These are phyloP conservation scores for Mycena pura DNA, from an alignment of 768 basidiomycete genomes.

Conservation along the genomic window DNA sequence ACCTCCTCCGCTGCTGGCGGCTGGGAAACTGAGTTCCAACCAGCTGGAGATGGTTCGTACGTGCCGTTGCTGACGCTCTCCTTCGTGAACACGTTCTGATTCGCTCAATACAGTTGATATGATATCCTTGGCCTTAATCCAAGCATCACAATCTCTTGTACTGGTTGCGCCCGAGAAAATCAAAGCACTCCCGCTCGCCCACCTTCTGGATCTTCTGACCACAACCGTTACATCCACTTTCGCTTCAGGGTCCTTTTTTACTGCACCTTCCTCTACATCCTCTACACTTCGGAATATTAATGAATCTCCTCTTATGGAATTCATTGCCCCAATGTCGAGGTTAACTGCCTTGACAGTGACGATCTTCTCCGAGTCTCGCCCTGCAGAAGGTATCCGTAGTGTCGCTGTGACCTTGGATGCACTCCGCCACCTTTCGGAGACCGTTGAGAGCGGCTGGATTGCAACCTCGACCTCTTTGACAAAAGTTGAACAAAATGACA, in stretches of 20 bases:
- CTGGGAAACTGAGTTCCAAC: constrained; percentile 77
- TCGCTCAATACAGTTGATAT: constrained; percentile 42
- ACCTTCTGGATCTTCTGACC: constrained; percentile 42
- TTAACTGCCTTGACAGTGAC: constrained; percentile 44
- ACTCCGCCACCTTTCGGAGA: constrained; percentile 45
- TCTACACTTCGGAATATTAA: constrained; percentile 35
- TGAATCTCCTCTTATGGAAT: constrained; percentile 27
- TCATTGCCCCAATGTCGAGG: constrained; percentile 39
- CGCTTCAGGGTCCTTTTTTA: constrained; percentile 60
- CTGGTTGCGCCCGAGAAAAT: constrained; percentile 61
- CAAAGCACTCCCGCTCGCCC: constrained; percentile 64
- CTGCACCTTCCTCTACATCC: constrained; percentile 30
- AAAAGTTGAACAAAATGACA: constrained; percentile 36
- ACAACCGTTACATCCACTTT: constrained; percentile 64
- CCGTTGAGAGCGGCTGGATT: constrained; percentile 57
- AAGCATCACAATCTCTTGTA: constrained; percentile 67
- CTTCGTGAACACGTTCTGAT: neutral
- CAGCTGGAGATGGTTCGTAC: constrained; percentile 51
- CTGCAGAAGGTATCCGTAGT: constrained; percentile 38
- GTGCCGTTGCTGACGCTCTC: constrained; percentile 12
- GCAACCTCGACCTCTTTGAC: constrained; percentile 47
- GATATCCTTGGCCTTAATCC: constrained; percentile 57
- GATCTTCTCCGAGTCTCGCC: constrained; percentile 43
- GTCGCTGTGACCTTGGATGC: constrained; percentile 39
- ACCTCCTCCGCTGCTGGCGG: constrained; percentile 29